Percentiles rank a stretch among this genome's conserved stretches.
Conservation (phyloP, 148 eudicot species). For the Arctostaphylos glauca region DNA sequence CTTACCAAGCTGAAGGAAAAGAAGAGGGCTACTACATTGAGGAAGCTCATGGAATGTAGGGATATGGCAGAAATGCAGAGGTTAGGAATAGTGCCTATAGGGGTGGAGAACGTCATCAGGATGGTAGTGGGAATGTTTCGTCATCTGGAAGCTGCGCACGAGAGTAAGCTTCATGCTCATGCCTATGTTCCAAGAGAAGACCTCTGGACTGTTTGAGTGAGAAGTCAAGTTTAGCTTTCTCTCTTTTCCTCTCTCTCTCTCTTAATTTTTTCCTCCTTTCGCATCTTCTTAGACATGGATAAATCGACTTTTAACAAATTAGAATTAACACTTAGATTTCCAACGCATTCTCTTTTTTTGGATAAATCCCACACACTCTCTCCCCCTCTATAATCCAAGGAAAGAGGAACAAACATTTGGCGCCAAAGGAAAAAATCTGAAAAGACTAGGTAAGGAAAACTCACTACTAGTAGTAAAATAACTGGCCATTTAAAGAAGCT, state of each 20-base stretch:
- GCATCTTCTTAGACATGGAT: not conserved
- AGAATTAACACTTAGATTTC: not conserved
- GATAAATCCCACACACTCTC: too few relatives aligned
- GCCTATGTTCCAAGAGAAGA: not conserved
- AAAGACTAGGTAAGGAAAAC: too few relatives aligned
- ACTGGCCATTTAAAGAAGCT: too few relatives aligned
- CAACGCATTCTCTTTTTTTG: too few relatives aligned
- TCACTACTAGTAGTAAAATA: too few relatives aligned
- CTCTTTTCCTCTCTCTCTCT: not conserved
- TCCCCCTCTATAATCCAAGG: too few relatives aligned
- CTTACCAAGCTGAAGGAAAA: not conserved
- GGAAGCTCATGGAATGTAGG: not conserved
- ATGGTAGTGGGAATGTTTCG: not conserved
- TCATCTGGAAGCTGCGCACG: not conserved
- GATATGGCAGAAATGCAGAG: not conserved
- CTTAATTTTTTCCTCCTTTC: not conserved
- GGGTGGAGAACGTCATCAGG: not conserved
- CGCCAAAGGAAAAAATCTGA: too few relatives aligned
- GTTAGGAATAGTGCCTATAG: not conserved
- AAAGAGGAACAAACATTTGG: too few relatives aligned
- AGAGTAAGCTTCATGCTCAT: not conserved
- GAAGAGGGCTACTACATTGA: not conserved
- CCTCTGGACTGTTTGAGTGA: not conserved
- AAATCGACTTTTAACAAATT: not conserved
- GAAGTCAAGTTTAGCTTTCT: not conserved